Evolutionary conservation across 1,284 basidiomycete genomes (phyloP), one percentile per base, ranked within the genome.

Genomic region (Takashimella tepidaria): DNA sequence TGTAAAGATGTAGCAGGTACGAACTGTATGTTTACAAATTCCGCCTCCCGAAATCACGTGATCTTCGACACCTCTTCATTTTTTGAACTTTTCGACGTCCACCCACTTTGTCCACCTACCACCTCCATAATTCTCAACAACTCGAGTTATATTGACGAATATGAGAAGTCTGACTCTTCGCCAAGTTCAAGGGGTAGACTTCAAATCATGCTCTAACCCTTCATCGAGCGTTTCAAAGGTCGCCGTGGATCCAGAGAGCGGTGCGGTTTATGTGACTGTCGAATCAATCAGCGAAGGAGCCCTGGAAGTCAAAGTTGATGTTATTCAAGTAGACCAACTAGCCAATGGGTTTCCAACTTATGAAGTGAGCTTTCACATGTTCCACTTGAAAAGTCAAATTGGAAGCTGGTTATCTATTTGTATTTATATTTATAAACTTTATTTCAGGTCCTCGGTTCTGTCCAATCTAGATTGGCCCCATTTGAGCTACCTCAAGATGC

Each of bases 181-280:
- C 19, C 50, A 50, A 16, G 57, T 63, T 11, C 50, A 53, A 41
- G 55, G 56, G 20, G 42, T 49, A 11, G 48, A 54, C 20, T 24
- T 61, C 1, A 54, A 50, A 16, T 49, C 45, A 16, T 26, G 55
- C 19, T 41, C 46, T n/a, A 43, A 41, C 40, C 40, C 25, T 20
- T 37, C 50, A 5, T 42, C 50, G 10, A 51, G 48, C 24, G 54
- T 47, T 1, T 51, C 56, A 11, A 60, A 54, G 41, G 44, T 66
- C 31, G 58, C 60, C 42, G 52, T 87, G 57, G 87, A 91, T 75
- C 77, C 85, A 23, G 88, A 90, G 70, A 81, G 82, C 60, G 79
- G 83, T 60, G 75, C 76, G 0, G 69, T 84, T 24, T 88, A 85
- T 70, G 78, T 79, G 3, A 60, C 65, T 5, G 81, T 83, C 1